These are phyloP conservation scores for Rhodocollybia butyracea DNA, from an alignment of 768 basidiomycete species.

Conservation along the genomic window DNA sequence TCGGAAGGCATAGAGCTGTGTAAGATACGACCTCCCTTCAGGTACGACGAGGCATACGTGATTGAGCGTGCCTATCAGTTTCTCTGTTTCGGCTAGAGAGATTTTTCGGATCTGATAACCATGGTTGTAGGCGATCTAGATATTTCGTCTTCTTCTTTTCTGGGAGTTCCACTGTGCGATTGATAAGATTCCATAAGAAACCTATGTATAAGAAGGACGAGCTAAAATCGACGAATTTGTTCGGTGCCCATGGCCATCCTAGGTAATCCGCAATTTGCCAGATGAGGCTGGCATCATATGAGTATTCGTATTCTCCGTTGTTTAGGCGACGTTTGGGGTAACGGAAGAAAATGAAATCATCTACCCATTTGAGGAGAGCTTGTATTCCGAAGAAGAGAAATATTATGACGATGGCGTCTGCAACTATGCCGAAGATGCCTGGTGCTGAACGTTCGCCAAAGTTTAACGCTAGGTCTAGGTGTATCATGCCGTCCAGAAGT, in stretches of 20 bases:
- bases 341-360: conserved; percentile 26
- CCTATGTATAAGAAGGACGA: conserved; percentile 31
- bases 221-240: conserved; percentile 15
- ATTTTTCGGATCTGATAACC: conserved; percentile 14
- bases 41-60: conserved; percentile 32
- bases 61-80: conserved; percentile 29
- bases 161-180: conserved; percentile 27
- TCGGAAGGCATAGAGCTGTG: too few species aligned
- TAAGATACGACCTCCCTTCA: too few species aligned
- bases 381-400: conserved; percentile 10
- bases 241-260: conserved; percentile 21
- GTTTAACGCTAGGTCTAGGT: conserved; percentile 24
- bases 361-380: conserved; percentile 23
- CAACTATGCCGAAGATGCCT: conserved; percentile 28
- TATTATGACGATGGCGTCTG: conserved; percentile 28
- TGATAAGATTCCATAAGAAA: conserved; percentile 30
- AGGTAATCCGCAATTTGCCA: conserved; percentile 13
- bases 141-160: conserved; percentile 27
- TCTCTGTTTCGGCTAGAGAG: conserved; percentile 24
- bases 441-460: conserved; percentile 28
- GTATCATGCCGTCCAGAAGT: conserved; percentile 17
- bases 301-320: background rate
- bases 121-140: conserved; percentile 17
- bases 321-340: conserved; percentile 6
- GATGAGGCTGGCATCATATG: conserved; percentile 14